Evolutionary conservation across 768 basidiomycete genomes (phyloP).

Genomic region (Tylopilus sp.): DNA sequence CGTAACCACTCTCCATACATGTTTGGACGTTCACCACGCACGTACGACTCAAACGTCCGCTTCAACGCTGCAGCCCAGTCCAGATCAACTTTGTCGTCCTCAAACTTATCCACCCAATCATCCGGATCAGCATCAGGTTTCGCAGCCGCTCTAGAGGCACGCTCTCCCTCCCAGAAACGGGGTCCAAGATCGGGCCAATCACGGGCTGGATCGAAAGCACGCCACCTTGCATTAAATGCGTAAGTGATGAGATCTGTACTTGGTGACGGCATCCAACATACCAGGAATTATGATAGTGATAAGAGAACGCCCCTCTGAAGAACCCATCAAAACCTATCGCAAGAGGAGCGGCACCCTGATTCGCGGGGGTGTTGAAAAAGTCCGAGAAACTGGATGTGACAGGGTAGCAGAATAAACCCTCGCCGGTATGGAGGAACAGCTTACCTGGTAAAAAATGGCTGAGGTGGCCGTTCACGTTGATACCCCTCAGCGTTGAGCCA

Average conservation of each 20-base stretch:
- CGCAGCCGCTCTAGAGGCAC: slow-evolving; percentile 45
- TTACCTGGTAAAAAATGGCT: not conserved
- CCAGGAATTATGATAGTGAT: not conserved
- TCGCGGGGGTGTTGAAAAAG: not conserved
- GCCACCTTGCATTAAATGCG: slow-evolving; percentile 63
- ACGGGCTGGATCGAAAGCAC: slow-evolving; percentile 81
- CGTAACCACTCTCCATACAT: slow-evolving; percentile 77
- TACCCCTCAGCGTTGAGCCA: not conserved
- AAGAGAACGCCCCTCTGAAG: not conserved
- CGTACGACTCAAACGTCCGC: slow-evolving; percentile 89
- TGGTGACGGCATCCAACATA: not conserved
- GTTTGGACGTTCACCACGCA: slow-evolving; percentile 84
- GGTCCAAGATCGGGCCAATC: slow-evolving; percentile 90
- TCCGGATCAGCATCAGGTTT: not conserved
- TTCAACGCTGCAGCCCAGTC: slow-evolving; percentile 69
- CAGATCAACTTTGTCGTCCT: slow-evolving; percentile 64
- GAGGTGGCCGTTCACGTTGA: not conserved
- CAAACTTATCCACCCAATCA: not conserved
- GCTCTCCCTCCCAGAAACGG: slow-evolving; percentile 73
- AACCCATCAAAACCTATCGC: not conserved
- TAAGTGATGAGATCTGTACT: slow-evolving; percentile 29
- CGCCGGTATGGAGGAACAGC: not conserved
- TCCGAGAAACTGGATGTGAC: not conserved
- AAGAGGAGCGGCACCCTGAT: not conserved
- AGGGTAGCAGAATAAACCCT: not conserved